Evolutionary conservation across 2,329 filamentous ascomycete genomes (phyloP).

Genomic region (Monosporascus sp.): DNA sequence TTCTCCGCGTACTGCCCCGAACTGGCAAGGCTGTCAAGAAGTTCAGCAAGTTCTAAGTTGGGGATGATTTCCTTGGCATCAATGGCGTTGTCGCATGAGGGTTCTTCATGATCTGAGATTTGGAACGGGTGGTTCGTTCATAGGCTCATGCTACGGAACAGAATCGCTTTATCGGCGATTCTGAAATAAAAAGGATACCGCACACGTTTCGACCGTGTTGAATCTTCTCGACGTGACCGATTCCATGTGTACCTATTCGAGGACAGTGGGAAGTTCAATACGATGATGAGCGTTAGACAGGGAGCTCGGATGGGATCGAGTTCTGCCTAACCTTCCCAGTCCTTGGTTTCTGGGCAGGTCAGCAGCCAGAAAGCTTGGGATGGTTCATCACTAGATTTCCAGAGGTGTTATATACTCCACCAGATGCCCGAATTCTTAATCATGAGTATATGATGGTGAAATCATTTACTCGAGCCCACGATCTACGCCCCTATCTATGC

Average conservation of each 20-base stretch:
- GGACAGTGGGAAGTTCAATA: too few species aligned
- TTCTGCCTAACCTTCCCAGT: too few species aligned
- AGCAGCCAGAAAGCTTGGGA: too few species aligned
- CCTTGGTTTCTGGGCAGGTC: too few species aligned
- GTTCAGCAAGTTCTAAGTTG: conserved; percentile 94
- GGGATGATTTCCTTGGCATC: conserved; percentile 43
- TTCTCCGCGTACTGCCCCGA: conserved; percentile 95
- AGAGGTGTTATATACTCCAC: too few species aligned
- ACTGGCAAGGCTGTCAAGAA: conserved; percentile 96
- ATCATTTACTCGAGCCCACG: too few species aligned
- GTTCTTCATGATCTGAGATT: conserved; percentile 34
- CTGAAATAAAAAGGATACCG: conserved; percentile 24
- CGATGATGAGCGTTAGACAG: too few species aligned
- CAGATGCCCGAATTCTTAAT: too few species aligned
- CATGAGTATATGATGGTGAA: too few species aligned
- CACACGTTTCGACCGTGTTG: not conserved
- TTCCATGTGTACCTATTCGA: not conserved
- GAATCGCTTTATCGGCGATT: conserved; percentile 26
- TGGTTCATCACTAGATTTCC: too few species aligned
- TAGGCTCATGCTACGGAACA: conserved; percentile 28
- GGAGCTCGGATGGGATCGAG: too few species aligned
- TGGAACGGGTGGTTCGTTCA: conserved; percentile 30
- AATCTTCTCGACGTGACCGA: not conserved
- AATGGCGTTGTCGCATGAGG: conserved; percentile 46
- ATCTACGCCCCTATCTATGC: too few species aligned